phyloP scores from a whole-genome alignment of 306 rosid genomes.

The Lathyrus aphaca region DNA sequence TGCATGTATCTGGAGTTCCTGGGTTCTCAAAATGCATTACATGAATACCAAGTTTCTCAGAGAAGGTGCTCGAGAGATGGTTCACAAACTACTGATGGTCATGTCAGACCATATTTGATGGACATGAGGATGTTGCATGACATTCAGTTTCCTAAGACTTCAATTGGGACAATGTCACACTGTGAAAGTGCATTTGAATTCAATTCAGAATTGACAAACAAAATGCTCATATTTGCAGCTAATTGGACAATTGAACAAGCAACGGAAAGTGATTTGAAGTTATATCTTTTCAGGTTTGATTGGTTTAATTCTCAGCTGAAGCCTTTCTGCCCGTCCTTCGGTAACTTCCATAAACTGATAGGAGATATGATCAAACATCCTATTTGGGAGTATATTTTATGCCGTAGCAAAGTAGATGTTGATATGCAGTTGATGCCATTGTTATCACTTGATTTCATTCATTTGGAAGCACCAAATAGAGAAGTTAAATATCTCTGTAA shows the following conservation, averaged over 20 bases:
- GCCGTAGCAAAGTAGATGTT: conserved; percentile 40
- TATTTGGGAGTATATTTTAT: conserved; percentile 64
- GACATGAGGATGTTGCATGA: conserved; percentile 48
- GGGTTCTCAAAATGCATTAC: conserved; percentile 63
- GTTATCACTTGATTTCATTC: conserved; percentile 59
- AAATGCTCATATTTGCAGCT: conserved; percentile 78
- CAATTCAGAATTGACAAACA: conserved; percentile 48
- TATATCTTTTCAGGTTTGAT: conserved; percentile 66
- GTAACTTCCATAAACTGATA: conserved; percentile 43
- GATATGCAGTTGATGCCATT: conserved; percentile 59
- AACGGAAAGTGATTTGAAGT: conserved; percentile 60
- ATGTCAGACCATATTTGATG: conserved; percentile 42
- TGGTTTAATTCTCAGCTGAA: conserved; percentile 65
- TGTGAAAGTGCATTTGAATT: conserved; percentile 35
- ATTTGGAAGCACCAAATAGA: conserved; percentile 47
- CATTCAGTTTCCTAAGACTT: conserved; percentile 55
- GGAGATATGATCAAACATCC: conserved; percentile 62
- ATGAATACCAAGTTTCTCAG: conserved; percentile 48
- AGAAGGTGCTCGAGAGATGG: conserved; percentile 30
- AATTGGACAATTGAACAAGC: conserved; percentile 87
- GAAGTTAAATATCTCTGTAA: conserved; percentile 47
- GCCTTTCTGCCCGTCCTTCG: conserved; percentile 60
- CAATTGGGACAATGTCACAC: conserved; percentile 30
- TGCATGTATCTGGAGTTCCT: conserved; percentile 76
- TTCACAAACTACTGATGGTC: conserved; percentile 35